Base-by-base conservation (phyloP, 2,329 filamentous ascomycete species). In the Triangularia verruculosa region DNA sequence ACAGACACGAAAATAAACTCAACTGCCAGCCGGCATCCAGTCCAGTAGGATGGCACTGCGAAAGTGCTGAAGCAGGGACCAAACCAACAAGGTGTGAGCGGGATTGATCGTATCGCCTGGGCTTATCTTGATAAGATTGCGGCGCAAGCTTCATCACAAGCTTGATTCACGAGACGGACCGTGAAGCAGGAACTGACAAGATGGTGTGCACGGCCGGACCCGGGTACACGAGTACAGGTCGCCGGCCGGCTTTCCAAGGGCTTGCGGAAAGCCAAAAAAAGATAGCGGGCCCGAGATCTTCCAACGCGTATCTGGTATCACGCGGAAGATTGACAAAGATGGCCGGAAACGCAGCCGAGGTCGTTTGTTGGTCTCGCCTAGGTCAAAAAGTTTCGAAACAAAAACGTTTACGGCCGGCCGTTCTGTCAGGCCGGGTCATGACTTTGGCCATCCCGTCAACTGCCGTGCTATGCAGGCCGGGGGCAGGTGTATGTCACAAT, bases 341-440 rank as follows among this genome's bases (percentile, higher is more conserved):
- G 54, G 32, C 61, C 61, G 20, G 54, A 43, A 22, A 65, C 56
- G 63, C 39, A 65, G 53, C 61, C 59, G n/a, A 56, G 63, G 66
- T 56, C 61, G 17, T 47, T n/a, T 6, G 30, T 32, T 22, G 61
- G 63, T 54, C 63, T 43, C 61, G 39, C 34, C 59, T 54, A 57
- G 63, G 63, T 39, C 63, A 61, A 61, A 63, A 63, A 64, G 65
- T 68, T 68, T 68, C 61, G 65, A 68, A 68, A 67, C 67, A 63
- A 63, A 61, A 54, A 25, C 51, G 51, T 34, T 52, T 17, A 34
- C 20, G 57, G 57, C 39, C 57, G 57, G 57, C 39, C 39, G 27
- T 12, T 30, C 32, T 27, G 59, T 34, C 12, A 12, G 24, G 43
- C 28, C 51, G 11, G 47, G 20, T 32, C 58, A 43, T 15, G 28